Evolutionary conservation across 352 stramenopile species (phyloP), one percentile per base, ranked within the genome.

Genomic region (Pythium dissotocum): DNA sequence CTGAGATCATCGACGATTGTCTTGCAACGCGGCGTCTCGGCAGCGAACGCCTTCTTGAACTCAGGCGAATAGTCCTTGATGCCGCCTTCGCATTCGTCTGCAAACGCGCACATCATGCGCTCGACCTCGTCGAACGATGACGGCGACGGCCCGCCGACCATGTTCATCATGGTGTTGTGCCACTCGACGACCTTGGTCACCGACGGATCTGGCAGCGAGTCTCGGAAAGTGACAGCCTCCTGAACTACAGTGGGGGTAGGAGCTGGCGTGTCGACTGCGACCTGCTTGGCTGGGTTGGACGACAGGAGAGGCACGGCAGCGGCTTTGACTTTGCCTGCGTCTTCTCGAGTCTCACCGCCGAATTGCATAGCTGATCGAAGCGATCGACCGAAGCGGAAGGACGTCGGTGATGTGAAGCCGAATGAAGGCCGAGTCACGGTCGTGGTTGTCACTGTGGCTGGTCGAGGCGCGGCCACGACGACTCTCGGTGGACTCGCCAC

Each of bases 1-100:
- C 32, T 53, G 4, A 77, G 28, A n/a, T 67, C 60, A 42, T 77
- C 66, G 6, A 77, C 46, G 35, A 77, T 73, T 1, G 32, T 10
- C 38, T 74, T 71, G 67, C 71, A 77, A n/a, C 62, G 67, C 12
- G 71, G 61, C 32, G 58, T 61, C 48, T 62, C 58, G 5, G 52
- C 28, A 7, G 48, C 48, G 54, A 72, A 77, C 26, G 57, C 73
- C 33, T 46, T 61, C 52, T 77, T 77, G 52, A 77, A 77, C 42
- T 62, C 53, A 16, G 51, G 53, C 24, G 71, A 63, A 52, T 72
- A 77, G 58, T 71, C 66, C 14, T 58, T 65, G 24, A 74, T 59
- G 18, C 67, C 71, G 28, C 71, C 71, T 8, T 74, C 61, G 55
- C 71, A 77, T 33, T 74, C 71, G 44, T 77, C 66, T 4, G 70